Percentiles rank a stretch among this genome's conserved stretches.
Evolutionary conservation across 2,329 filamentous ascomycete genomes (phyloP).

Genomic region (Fusarium nodosum): DNA sequence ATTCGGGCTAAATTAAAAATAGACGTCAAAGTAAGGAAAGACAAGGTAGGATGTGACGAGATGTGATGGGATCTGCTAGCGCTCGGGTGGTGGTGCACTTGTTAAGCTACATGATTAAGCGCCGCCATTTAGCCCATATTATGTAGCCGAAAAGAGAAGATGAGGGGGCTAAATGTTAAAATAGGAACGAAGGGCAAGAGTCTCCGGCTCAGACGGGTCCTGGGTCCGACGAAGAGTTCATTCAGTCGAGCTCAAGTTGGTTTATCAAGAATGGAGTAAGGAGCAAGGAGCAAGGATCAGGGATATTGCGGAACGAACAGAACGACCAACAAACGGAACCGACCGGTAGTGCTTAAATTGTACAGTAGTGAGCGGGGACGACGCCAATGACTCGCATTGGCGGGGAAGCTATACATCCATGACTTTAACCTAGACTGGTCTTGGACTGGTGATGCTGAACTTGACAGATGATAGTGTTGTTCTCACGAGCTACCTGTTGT

Average conservation of each 20-base stretch:
- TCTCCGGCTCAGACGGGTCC: slow-evolving; percentile 30
- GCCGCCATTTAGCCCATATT: slow-evolving; percentile 51
- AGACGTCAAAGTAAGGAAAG: slow-evolving; percentile 40
- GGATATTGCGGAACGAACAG: slow-evolving; percentile 30
- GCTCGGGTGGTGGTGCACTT: slow-evolving; percentile 42
- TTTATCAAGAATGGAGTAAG: slow-evolving; percentile 27
- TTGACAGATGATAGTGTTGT: slow-evolving; percentile 23
- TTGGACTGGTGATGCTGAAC: slow-evolving; percentile 22
- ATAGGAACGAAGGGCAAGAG: slow-evolving; percentile 27
- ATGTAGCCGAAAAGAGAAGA: slow-evolving; percentile 23
- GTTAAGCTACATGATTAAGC: slow-evolving; percentile 43
- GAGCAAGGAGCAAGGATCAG: slow-evolving; percentile 40
- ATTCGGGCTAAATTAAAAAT: slow-evolving; percentile 56
- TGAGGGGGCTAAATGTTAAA: slow-evolving; percentile 33
- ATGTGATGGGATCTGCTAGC: slow-evolving; percentile 47
- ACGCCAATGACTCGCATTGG: slow-evolving; percentile 50
- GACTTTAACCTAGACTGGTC: slow-evolving; percentile 32
- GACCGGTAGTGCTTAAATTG: slow-evolving; percentile 38
- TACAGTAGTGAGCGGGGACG: slow-evolving; percentile 30
- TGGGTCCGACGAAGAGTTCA: slow-evolving; percentile 15
- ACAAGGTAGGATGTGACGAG: slow-evolving; percentile 37
- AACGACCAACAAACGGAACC: slow-evolving; percentile 36
- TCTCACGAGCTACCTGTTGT: slow-evolving; percentile 6
- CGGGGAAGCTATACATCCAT: slow-evolving; percentile 36
- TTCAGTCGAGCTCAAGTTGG: slow-evolving; percentile 5